Percentiles rank a stretch among this genome's conserved stretches.
phyloP scores from a whole-genome alignment of 805 yeast species.

The Myxozyma kluyveri region DNA sequence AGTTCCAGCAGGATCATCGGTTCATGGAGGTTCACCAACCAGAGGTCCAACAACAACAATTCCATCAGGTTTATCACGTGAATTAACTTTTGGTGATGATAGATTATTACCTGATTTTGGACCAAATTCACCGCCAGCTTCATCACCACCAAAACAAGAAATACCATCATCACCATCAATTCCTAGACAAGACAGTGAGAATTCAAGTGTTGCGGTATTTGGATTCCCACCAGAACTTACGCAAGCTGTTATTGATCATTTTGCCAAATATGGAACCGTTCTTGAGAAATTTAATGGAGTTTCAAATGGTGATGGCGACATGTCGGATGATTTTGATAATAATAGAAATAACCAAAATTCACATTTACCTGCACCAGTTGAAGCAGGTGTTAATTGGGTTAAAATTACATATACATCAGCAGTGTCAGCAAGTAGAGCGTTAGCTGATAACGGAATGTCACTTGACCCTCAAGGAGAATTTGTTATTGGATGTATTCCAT shows the following conservation, averaged over 20 bases:
- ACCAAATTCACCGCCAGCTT: background rate
- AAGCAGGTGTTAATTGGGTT: conserved; percentile 88
- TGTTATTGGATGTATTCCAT: conserved; percentile 67
- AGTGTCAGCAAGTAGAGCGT: conserved; percentile 74
- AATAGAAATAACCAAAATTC: conserved; percentile 18
- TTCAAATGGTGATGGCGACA: background rate
- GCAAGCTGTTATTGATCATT: conserved; percentile 63
- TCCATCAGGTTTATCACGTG: background rate
- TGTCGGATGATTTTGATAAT: conserved; percentile 2
- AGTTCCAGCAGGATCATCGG: conserved; percentile 17
- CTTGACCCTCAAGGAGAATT: conserved; percentile 53
- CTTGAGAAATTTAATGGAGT: conserved; percentile 54
- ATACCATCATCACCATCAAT: background rate
- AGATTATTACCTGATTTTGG: background rate
- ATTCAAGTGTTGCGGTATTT: conserved; percentile 64
- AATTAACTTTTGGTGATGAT: background rate
- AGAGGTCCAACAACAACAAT: background rate
- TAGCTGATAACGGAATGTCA: conserved; percentile 75
- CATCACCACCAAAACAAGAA: conserved; percentile 4
- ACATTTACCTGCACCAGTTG: conserved; percentile 53
- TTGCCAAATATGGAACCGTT: conserved; percentile 74
- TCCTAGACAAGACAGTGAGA: background rate
- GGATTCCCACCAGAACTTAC: conserved; percentile 84
- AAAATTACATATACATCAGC: conserved; percentile 77
- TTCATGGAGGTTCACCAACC: background rate